Base-by-base conservation (phyloP, 495 filamentous ascomycete genomes). In the Aspergillus avenaceus region DNA sequence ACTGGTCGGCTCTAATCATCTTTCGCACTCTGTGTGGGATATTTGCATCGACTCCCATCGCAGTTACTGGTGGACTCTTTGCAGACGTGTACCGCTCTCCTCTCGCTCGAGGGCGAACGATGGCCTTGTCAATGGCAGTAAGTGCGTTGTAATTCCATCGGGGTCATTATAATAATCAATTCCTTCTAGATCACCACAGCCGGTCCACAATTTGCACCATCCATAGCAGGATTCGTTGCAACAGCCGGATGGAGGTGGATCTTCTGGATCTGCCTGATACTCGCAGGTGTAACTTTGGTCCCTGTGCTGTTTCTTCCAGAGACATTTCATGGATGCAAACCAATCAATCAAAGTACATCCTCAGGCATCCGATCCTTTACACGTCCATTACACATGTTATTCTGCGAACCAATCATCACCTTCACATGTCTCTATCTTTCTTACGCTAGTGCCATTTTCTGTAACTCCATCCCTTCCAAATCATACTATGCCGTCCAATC, bases 191-290 rank as follows among this genome's bases (percentile, higher is more conserved):
- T 66, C 1, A 73, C 64, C 51, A 52, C 63, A 45, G 49, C 70
- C 36, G 70, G 70, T 8, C 68, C 71, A 22, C 47, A 60, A 25
- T 38, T 59, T 14, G 60, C 45, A 18, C 54, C 54, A 58, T 21
- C 47, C n/a, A 37, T 59, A 14, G 47, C 47, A 2, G 59, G 49
- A 11, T 46, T 58, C 14, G 58, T 69, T 2, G 49, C 73, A 52
- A 65, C 70, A 0, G 68, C 67, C 19, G 76, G 76, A 0, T 82
- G 79, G 80, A 60, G 78, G 34, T 82, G 78, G 76, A 64, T 71
- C 6, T 78, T 78, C 53, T 78, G 75, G 71, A 38, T 76, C 12
- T 40, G 27, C 0, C 22, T 54, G 19, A 48, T 54, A 12, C n/a
- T 42, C 12, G 45, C 37, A 11, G 45, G 36, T 47, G 23, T 43